A percentile compares a stretch with the other conserved stretches of the same genome.
Conservation (phyloP, 1,284 basidiomycete species). For the Moesziomyces sp. region DNA sequence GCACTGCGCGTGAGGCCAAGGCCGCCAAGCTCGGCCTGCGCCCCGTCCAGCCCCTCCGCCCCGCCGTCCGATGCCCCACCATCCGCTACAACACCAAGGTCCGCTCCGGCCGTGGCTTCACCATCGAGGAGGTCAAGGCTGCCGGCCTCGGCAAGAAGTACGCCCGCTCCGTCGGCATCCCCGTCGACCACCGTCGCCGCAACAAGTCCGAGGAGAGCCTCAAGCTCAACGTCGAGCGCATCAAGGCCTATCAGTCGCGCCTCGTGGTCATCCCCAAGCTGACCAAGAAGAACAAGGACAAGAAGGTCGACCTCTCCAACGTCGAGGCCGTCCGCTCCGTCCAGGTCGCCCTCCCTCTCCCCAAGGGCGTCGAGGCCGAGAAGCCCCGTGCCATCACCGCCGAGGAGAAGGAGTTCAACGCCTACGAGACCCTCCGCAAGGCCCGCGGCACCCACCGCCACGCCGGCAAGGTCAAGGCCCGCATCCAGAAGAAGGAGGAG, state of each 20-base stretch:
- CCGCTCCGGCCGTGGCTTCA: constrained; percentile 97
- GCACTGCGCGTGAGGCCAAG: constrained; percentile 91
- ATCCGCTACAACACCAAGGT: constrained; percentile 99
- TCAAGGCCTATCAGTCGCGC: constrained; percentile 89
- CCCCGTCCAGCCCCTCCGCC: constrained; percentile 90
- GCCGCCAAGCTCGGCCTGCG: constrained; percentile 91
- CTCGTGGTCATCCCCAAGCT: constrained; percentile 84
- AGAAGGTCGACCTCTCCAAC: constrained; percentile 80
- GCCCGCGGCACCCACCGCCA: constrained; percentile 85
- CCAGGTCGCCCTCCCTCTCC: constrained; percentile 70
- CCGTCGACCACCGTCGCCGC: constrained; percentile 96
- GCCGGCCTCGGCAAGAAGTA: constrained; percentile 95
- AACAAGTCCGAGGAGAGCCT: constrained; percentile 98
- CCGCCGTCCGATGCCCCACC: constrained; percentile 95
- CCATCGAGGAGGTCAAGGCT: constrained; percentile 92
- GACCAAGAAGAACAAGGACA: constrained; percentile 87
- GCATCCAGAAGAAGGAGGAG: constrained; percentile 78
- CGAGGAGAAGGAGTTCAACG: constrained; percentile 86
- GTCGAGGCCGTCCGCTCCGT: constrained; percentile 79
- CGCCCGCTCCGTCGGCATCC: constrained; percentile 90
- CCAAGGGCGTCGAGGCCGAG: constrained; percentile 77
- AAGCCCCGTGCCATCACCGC: constrained; percentile 90
- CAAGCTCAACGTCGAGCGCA: constrained; percentile 91
- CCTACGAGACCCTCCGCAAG: constrained; percentile 85
- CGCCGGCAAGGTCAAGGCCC: constrained; percentile 85